Conservation (phyloP, 805 yeast genomes). For the Suhomyces sp. region DNA sequence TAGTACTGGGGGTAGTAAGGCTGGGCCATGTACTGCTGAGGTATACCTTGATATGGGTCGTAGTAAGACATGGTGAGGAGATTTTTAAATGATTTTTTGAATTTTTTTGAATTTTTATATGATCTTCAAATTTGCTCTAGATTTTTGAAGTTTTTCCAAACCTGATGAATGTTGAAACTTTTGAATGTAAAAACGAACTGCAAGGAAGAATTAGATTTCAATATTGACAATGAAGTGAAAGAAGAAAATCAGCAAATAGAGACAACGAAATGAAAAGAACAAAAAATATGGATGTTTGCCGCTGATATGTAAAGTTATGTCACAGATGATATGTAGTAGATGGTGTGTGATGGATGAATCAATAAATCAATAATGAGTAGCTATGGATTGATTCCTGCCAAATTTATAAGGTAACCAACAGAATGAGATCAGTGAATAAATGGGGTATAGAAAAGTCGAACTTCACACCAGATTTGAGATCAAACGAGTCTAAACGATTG, state of each 20-base stretch:
- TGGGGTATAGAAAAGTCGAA: not conserved
- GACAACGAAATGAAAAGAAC: slow-evolving; percentile 4
- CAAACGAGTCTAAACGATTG: not conserved
- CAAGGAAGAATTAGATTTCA: not conserved
- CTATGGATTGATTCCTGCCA: not conserved
- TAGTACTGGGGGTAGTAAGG: slow-evolving; percentile 35
- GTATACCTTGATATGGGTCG: slow-evolving; percentile 38
- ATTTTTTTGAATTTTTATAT: not conserved
- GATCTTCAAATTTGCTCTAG: slow-evolving; percentile 1
- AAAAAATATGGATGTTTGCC: not conserved
- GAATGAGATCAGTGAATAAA: not conserved
- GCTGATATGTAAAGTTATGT: not conserved
- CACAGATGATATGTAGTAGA: not conserved
- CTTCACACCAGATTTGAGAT: not conserved
- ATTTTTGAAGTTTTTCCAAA: not conserved
- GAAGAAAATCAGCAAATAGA: slow-evolving; percentile 2
- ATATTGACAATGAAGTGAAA: slow-evolving; percentile 5
- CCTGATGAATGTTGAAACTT: not conserved
- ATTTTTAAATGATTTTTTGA: not conserved
- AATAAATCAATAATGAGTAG: not conserved
- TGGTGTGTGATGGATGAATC: not conserved
- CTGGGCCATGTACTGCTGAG: slow-evolving; percentile 36
- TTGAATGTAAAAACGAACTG: not conserved
- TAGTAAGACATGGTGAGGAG: slow-evolving; percentile 35
- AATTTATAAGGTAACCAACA: not conserved